These are phyloP conservation scores for Dacryopinax primogenitus DNA, from an alignment of 768 basidiomycete genomes.

Conservation along the genomic window DNA sequence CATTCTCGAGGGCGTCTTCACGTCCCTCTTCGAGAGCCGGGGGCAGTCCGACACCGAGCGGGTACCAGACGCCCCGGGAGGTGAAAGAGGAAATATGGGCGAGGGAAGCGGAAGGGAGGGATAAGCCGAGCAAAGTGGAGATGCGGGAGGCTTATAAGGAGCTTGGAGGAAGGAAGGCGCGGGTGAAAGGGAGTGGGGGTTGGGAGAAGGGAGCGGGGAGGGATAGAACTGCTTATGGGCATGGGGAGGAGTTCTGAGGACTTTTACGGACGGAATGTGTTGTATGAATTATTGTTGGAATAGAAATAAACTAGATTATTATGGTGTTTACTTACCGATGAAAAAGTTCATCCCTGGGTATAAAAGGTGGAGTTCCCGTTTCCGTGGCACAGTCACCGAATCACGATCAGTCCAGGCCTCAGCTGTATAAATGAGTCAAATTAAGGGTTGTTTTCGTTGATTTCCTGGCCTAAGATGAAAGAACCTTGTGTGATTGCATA, in stretches of 20 bases:
- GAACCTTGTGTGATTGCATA: not conserved
- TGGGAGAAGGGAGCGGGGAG: not conserved
- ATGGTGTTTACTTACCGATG: too few relatives aligned
- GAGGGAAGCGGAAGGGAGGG: conserved; percentile 36
- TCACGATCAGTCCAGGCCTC: not conserved
- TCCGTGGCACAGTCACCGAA: too few relatives aligned
- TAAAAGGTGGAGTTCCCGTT: too few relatives aligned
- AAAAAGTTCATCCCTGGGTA: too few relatives aligned
- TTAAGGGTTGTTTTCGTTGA: too few relatives aligned
- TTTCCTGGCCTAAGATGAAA: too few relatives aligned
- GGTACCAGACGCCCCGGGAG: conserved; percentile 68
- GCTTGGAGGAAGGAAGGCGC: conserved; percentile 69
- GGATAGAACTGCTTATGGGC: not conserved
- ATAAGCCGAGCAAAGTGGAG: conserved; percentile 59
- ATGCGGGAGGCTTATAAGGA: conserved; percentile 90
- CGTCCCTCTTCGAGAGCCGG: conserved; percentile 28
- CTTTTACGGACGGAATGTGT: not conserved
- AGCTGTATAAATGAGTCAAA: too few relatives aligned
- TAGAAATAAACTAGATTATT: too few relatives aligned
- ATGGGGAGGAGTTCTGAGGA: not conserved
- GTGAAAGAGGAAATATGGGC: conserved; percentile 66
- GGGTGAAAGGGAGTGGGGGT: conserved; percentile 42
- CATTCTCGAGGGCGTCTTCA: conserved; percentile 35
- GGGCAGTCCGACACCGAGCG: conserved; percentile 27
- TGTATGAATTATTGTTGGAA: too few relatives aligned